A percentile compares a stretch with the other conserved stretches of the same genome.
Evolutionary conservation across 2,329 filamentous ascomycete species (phyloP).

Genomic region (Aureobasidium zeae): DNA sequence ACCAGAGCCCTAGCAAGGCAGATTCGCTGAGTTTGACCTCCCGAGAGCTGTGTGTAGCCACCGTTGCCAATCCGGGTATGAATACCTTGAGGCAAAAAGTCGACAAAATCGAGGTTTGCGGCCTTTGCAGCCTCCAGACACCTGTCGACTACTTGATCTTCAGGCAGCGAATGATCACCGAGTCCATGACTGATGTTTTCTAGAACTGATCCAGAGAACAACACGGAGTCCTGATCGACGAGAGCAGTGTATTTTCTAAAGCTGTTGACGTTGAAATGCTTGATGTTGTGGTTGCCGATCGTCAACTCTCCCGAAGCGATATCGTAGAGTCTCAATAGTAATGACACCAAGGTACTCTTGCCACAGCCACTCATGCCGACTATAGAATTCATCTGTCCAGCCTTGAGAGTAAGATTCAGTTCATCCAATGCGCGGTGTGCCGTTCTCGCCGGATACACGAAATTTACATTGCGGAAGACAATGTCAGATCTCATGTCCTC

Average conservation of each 20-base stretch:
- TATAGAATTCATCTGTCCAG: slow-evolving; percentile 36
- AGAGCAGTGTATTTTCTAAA: slow-evolving; percentile 36
- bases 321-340: slow-evolving; percentile 36
- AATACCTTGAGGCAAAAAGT: slow-evolving; percentile 36
- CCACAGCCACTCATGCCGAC: slow-evolving; percentile 38
- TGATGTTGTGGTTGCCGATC: slow-evolving; percentile 34
- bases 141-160: slow-evolving; percentile 22
- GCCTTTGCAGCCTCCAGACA: slow-evolving; percentile 29
- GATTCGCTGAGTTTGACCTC: slow-evolving; percentile 39
- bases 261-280: slow-evolving; percentile 27
- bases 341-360: slow-evolving; percentile 37
- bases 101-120: slow-evolving; percentile 37
- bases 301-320: slow-evolving; percentile 33
- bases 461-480: slow-evolving; percentile 31
- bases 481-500: slow-evolving; percentile 24
- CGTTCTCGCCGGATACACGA: slow-evolving; percentile 38
- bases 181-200: slow-evolving; percentile 38
- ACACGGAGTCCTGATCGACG: slow-evolving; percentile 37
- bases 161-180: slow-evolving; percentile 18
- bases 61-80: slow-evolving; percentile 37
- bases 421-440: slow-evolving; percentile 33
- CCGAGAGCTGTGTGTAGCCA: slow-evolving; percentile 32
- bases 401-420: slow-evolving; percentile 29
- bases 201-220: slow-evolving; percentile 37
- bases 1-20: slow-evolving; percentile 40